These are phyloP conservation scores for Chloroidium sp. DNA, from an alignment of 163 green algal genomes.

Conservation along the genomic window DNA sequence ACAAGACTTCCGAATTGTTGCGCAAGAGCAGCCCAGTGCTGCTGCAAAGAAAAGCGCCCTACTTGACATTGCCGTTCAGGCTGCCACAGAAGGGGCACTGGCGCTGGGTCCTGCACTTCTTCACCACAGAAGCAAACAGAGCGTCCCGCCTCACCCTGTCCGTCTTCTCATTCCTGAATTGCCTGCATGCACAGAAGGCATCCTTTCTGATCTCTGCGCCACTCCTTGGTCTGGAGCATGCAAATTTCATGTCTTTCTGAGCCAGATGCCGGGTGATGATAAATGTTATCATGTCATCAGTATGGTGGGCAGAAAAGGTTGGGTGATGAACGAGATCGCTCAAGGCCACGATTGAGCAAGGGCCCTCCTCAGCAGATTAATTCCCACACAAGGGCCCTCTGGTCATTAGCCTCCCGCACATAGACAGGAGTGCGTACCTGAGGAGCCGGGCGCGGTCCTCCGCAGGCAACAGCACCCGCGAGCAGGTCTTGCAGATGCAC, in stretches of 20 bases:
- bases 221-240: background rate
- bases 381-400: too few relatives aligned
- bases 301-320: too few relatives aligned
- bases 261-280: too few relatives aligned
- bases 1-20: too few relatives aligned
- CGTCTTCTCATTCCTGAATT: conserved; percentile 57
- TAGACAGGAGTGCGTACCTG: background rate
- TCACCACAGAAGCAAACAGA: conserved; percentile 68
- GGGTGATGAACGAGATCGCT: too few relatives aligned
- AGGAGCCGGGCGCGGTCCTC: conserved; percentile 44
- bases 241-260: background rate
- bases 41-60: background rate
- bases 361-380: too few relatives aligned
- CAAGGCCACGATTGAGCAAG: too few relatives aligned
- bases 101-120: conserved; percentile 76
- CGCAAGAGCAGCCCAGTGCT: too few relatives aligned
- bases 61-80: conserved; percentile 60
- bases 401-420: too few relatives aligned
- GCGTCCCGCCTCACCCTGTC: conserved; percentile 67
- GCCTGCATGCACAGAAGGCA: conserved; percentile 12
- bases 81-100: conserved; percentile 80
- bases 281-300: too few relatives aligned
- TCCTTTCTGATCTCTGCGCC: background rate
- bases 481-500: conserved; percentile 96
- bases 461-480: conserved; percentile 74